Conservation (phyloP, 352 stramenopile species). For the Halophytophthora polymorphica region DNA sequence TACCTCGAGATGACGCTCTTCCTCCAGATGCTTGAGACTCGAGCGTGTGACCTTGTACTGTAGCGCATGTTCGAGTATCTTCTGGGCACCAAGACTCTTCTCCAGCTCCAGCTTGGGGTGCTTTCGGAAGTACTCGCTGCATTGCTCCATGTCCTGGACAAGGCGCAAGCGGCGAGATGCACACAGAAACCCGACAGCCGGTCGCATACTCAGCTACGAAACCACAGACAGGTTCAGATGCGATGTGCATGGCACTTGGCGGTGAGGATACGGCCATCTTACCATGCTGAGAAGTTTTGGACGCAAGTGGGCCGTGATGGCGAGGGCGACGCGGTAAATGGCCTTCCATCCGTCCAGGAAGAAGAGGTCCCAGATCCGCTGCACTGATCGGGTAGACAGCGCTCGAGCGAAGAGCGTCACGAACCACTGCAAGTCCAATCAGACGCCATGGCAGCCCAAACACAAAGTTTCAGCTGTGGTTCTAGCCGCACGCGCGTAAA, state of each 20-base stretch:
- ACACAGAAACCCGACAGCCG: background rate
- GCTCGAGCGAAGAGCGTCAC: constrained; percentile 79
- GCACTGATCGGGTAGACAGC: constrained; percentile 38
- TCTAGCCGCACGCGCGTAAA: background rate
- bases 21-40: constrained; percentile 55
- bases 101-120: constrained; percentile 52
- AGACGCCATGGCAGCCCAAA: background rate
- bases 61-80: constrained; percentile 43
- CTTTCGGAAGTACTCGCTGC: constrained; percentile 66
- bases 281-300: constrained; percentile 60
- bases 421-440: constrained; percentile 58
- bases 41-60: constrained; percentile 66
- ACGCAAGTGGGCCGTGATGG: constrained; percentile 54
- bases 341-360: constrained; percentile 79
- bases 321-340: constrained; percentile 66
- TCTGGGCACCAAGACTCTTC: constrained; percentile 28
- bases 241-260: too few relatives aligned
- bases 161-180: background rate
- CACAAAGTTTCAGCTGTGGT: background rate
- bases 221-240: too few relatives aligned
- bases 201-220: background rate
- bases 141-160: constrained; percentile 66
- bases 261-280: too few relatives aligned
- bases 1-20: constrained; percentile 71
- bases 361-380: constrained; percentile 69